Conservation (phyloP, 2,329 filamentous ascomycete genomes). For the Talaromyces sp. region DNA sequence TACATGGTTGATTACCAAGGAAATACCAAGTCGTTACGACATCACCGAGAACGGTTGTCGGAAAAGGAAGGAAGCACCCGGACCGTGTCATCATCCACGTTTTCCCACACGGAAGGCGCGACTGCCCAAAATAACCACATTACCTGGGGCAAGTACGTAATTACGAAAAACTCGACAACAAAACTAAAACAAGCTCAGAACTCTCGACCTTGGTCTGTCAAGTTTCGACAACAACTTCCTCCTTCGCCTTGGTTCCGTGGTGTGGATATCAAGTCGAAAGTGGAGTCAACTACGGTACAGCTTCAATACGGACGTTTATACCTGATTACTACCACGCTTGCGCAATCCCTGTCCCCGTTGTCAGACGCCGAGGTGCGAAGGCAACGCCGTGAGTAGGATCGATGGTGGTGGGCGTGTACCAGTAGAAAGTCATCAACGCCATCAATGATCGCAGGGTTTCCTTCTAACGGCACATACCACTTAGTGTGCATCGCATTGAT, state of each 20-base stretch:
- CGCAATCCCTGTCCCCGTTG: not conserved
- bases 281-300: not conserved
- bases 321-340: not conserved
- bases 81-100: not conserved
- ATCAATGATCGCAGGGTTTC: not conserved
- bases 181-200: not conserved
- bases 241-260: not conserved
- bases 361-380: not conserved
- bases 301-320: not conserved
- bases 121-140: not conserved
- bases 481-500: not conserved
- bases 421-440: not conserved
- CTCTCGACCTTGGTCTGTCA: not conserved
- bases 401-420: not conserved
- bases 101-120: not conserved
- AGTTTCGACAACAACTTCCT: constrained; percentile 1
- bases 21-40: constrained; percentile 2
- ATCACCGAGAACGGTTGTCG: not conserved
- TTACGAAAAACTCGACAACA: not conserved
- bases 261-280: not conserved
- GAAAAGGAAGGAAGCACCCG: constrained; percentile 4
- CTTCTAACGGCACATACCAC: not conserved
- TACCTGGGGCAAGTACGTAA: constrained; percentile 6
- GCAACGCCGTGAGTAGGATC: not conserved
- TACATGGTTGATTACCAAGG: not conserved